Conservation (phyloP, 2,329 filamentous ascomycete species). For the Diaporthe humulicola region DNA sequence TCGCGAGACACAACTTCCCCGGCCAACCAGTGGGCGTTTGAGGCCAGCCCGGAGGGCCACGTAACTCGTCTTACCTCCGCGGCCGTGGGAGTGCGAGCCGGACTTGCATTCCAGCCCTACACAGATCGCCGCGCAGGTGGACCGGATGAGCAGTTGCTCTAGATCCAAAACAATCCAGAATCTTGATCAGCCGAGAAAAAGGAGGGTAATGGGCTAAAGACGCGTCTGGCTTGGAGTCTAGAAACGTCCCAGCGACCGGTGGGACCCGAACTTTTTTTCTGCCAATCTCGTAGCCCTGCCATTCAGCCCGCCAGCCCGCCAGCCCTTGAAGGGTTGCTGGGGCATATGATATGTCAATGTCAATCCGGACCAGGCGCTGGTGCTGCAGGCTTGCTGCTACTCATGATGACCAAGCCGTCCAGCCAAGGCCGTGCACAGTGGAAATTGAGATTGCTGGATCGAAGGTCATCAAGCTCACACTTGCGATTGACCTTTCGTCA, state of each 20-base stretch:
- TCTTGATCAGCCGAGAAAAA: constrained; percentile 1
- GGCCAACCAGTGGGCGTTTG: background rate
- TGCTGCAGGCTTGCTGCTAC: background rate
- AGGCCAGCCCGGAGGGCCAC: constrained; percentile 18
- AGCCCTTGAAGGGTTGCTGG: background rate
- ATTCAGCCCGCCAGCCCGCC: constrained; percentile 2
- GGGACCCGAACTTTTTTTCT: background rate
- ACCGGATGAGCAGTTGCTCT: constrained; percentile 8
- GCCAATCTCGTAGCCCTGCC: constrained; percentile 6
- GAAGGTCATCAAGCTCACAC: constrained; percentile 4
- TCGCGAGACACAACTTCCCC: constrained; percentile 22
- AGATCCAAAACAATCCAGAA: constrained; percentile 24
- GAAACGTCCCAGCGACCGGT: constrained; percentile 14
- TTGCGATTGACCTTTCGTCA: constrained; percentile 6
- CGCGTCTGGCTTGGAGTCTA: constrained; percentile 14
- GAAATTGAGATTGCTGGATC: constrained; percentile 24
- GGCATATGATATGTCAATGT: background rate
- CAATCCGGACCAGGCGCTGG: constrained; percentile 2
- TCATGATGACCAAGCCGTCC: background rate
- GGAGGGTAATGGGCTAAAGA: constrained; percentile 17
- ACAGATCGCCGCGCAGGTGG: constrained; percentile 15
- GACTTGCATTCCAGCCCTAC: constrained; percentile 22
- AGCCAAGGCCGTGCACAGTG: constrained; percentile 25
- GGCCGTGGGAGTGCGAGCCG: constrained; percentile 1
- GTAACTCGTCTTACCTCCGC: constrained; percentile 35